These are phyloP conservation scores for Ceratocystis alfenasii DNA, from an alignment of 2,329 filamentous ascomycete genomes.

Conservation along the genomic window DNA sequence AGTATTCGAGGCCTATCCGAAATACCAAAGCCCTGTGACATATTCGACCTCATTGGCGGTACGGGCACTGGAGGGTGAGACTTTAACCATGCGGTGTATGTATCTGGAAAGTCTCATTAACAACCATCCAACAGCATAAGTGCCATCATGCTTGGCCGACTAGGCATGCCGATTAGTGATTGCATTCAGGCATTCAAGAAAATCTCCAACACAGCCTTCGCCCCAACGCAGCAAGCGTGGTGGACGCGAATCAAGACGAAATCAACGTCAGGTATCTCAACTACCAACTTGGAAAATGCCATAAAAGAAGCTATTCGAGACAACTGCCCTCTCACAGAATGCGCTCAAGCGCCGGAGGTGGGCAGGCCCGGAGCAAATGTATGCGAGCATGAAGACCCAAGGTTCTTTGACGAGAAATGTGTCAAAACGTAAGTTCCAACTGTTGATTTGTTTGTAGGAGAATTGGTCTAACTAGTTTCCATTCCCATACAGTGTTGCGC, in stretches of 20 bases:
- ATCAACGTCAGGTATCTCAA: neutral
- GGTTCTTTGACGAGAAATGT: neutral
- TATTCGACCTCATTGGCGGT: constrained; percentile 28
- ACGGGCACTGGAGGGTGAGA: constrained; percentile 27
- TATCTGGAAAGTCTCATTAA: neutral
- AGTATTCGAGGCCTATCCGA: too few relatives aligned
- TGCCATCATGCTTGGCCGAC: neutral
- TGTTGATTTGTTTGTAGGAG: too few relatives aligned
- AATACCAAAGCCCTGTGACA: constrained; percentile 26
- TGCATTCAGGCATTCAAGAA: neutral
- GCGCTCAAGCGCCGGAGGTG: neutral
- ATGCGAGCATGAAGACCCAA: too few relatives aligned
- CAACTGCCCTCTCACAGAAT: neutral
- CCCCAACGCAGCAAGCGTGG: too few relatives aligned
- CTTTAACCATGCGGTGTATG: neutral
- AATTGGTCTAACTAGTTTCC: too few relatives aligned
- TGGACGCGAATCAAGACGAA: too few relatives aligned
- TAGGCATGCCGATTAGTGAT: neutral
- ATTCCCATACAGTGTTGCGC: neutral
- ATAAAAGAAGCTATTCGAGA: neutral
- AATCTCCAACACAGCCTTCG: neutral
- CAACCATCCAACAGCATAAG: neutral
- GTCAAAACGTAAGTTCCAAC: neutral
- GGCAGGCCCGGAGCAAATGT: too few relatives aligned
- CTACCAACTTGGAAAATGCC: neutral